Evolutionary conservation across 192 early-diverging fungal species (phyloP), one percentile per base, ranked within the genome.

Genomic region (Anaeromyces robustus): DNA sequence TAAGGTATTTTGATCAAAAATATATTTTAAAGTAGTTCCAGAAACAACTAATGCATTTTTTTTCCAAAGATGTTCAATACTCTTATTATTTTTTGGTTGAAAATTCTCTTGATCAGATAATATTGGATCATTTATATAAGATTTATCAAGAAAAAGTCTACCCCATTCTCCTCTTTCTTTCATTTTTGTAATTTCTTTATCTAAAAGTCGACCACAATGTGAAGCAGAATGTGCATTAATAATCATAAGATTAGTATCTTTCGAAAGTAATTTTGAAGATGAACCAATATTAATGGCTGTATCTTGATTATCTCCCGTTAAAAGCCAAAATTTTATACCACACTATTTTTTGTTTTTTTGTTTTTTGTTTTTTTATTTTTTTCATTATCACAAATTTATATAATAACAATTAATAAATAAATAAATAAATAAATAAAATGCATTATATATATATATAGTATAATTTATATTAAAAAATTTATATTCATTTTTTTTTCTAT

Each of bases 251-350:
- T 34, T 59, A 86, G 88, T 90, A 52, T 85, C 85, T 11, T 80
- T 78, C 34, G 78, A 59, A 79, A 90, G 86, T 77, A 99, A 86
- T 5, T 91, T 87, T 37, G 92, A 94, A 0, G 95, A 92, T 77
- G 92, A 90, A 9, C 89, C 90, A 81, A 92, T 91, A 78, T 92
- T 90, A 81, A 92, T 88, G 18, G 90, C 89, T 0, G 90, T 92
- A 78, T 91, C 90, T 83, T 87, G 86, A 81, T 91, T 91, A 85
- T 92, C 90, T 86, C 82, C 90, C 0, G 90, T 92, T 59, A 92
- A 82, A 37, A 92, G 77, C 90, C 90, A 92, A 16, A 92, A 78
- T 80, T 86, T 86, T 78, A 92, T 89, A 30, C 84, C 88, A 43
- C 82, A 81, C 80, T 83, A 59, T 22, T 22, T 52, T 52, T 52